Evolutionary conservation across 1,284 basidiomycete species (phyloP), one percentile per base, ranked within the genome.

Genomic region (Erythrobasidium hasegawianum): DNA sequence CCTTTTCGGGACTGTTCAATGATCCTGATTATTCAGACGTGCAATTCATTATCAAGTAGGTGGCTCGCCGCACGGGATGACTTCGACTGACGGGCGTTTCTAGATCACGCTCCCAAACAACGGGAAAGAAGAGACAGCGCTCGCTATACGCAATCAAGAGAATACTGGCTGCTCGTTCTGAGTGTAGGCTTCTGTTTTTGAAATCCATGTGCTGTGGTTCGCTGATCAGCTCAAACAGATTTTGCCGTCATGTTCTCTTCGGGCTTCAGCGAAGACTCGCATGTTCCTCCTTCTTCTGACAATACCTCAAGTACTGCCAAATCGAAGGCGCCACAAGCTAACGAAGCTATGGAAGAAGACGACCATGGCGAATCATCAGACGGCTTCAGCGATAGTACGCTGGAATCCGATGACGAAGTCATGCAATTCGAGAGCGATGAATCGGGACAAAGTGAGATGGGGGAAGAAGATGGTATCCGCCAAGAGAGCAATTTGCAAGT

Each of bases 131-230:
- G 3, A 54, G 70, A 9, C 69, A 76, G 47, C 71, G 72, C 29
- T 67, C 71, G 57, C 70, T 79, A 20, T 79, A 76, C 62, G 78
- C 78, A 0, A 77, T 76, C 55, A 77, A 76, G 57, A 78, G 78
- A 67, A 75, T 79, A 41, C 72, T 79, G 4, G 71, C 74, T 8
- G 72, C 74, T 8, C 70, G 78, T 1, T 75, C 74, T 65, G 76
- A 78, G 53, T 79, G 62, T 65, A 26, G 20, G 78, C n/a, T n/a
- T n/a, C n/a, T n/a, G n/a, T n/a, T n/a, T n/a, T n/a, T n/a, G n/a
- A n/a, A n/a, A n/a, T n/a, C n/a, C n/a, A n/a, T n/a, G n/a, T n/a
- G n/a, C n/a, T n/a, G n/a, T 33, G 5, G 11, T 11, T 33, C 33
- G 33, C 33, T 33, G 11, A 33, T 33, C 5, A 33, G 4, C 20